Conservation (phyloP, 2,329 filamentous ascomycete genomes). For the Aspergillus ibericus region DNA sequence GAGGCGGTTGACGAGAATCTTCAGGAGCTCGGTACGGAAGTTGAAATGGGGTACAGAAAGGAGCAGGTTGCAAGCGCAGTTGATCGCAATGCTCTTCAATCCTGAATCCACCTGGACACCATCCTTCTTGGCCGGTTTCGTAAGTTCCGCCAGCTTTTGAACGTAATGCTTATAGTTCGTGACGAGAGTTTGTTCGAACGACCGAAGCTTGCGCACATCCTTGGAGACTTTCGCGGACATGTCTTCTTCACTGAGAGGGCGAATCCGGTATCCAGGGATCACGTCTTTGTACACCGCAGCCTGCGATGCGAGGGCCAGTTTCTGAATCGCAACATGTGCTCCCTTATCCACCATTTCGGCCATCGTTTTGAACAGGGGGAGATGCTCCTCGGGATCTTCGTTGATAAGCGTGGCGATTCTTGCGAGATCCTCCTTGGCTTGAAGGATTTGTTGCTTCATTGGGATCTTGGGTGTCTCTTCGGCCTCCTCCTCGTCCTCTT, state of each 20-base stretch:
- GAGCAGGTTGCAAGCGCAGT: slow-evolving; percentile 79
- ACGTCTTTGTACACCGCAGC: slow-evolving; percentile 91
- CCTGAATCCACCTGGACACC: slow-evolving; percentile 34
- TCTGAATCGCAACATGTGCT: slow-evolving; percentile 70
- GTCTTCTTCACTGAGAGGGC: slow-evolving; percentile 73
- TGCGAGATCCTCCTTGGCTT: slow-evolving; percentile 90
- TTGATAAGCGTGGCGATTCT: slow-evolving; percentile 78
- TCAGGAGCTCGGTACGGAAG: slow-evolving; percentile 82
- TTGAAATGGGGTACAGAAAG: slow-evolving; percentile 93
- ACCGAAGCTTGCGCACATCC: slow-evolving; percentile 77
- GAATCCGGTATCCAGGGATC: slow-evolving; percentile 94
- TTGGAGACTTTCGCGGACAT: slow-evolving; percentile 82
- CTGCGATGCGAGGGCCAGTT: slow-evolving; percentile 82
- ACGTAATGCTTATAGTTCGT: slow-evolving; percentile 83
- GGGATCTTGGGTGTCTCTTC: slow-evolving; percentile 64
- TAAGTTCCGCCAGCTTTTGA: slow-evolving; percentile 68
- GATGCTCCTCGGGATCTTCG: slow-evolving; percentile 90
- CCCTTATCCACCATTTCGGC: slow-evolving; percentile 67
- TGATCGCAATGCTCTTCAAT: slow-evolving; percentile 74
- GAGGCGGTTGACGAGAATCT: slow-evolving; percentile 81
- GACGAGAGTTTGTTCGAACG: slow-evolving; percentile 85
- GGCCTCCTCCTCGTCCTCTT: slow-evolving; percentile 50
- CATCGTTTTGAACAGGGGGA: slow-evolving; percentile 73
- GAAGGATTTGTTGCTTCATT: slow-evolving; percentile 73
- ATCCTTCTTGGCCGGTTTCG: slow-evolving; percentile 55